A percentile compares a stretch with the other conserved stretches of the same genome.
Evolutionary conservation across 208 protist genomes (phyloP).

Genomic region (Trypanosoma mega): DNA sequence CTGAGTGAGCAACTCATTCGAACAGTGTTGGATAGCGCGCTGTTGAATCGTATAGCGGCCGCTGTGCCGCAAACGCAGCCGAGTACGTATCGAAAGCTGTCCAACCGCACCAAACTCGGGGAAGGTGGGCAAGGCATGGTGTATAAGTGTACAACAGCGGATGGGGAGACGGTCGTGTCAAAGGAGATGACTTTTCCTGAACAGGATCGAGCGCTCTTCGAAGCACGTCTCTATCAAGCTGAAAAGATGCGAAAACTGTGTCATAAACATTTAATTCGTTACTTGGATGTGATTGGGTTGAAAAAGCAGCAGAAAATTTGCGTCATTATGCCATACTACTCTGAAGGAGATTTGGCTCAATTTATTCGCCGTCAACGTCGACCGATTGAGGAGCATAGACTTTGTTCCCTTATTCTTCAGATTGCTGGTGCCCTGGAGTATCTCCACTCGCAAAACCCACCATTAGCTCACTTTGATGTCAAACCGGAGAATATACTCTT

Average conservation of each 20-base stretch:
- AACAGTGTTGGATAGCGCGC: slow-evolving; percentile 5
- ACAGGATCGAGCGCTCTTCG: slow-evolving; percentile 25
- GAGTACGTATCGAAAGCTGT: slow-evolving; percentile 56
- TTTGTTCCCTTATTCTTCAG: slow-evolving; percentile 81
- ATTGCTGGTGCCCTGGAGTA: slow-evolving; percentile 75
- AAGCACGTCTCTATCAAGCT: slow-evolving; percentile 55
- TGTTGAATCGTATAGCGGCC: too few species aligned
- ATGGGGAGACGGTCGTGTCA: slow-evolving; percentile 71
- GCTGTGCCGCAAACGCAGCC: not conserved
- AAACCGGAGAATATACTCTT: slow-evolving; percentile 91
- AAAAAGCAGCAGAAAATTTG: slow-evolving; percentile 49
- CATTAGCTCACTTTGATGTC: slow-evolving; percentile 85
- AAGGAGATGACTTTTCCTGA: slow-evolving; percentile 82
- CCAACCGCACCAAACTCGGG: slow-evolving; percentile 42
- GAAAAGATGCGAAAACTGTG: slow-evolving; percentile 65
- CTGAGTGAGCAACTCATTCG: slow-evolving; percentile 24
- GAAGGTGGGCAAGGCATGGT: slow-evolving; percentile 81
- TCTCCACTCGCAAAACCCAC: slow-evolving; percentile 73
- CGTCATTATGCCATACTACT: slow-evolving; percentile 88
- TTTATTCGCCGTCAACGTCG: slow-evolving; percentile 57
- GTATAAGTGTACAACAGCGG: slow-evolving; percentile 68
- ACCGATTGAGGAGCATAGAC: slow-evolving; percentile 59
- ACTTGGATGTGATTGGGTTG: slow-evolving; percentile 70
- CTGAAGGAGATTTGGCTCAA: slow-evolving; percentile 64
- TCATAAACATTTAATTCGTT: slow-evolving; percentile 81